Evolutionary conservation across 441 rosid genomes (phyloP).

Genomic region (Erysimum cheiri): DNA sequence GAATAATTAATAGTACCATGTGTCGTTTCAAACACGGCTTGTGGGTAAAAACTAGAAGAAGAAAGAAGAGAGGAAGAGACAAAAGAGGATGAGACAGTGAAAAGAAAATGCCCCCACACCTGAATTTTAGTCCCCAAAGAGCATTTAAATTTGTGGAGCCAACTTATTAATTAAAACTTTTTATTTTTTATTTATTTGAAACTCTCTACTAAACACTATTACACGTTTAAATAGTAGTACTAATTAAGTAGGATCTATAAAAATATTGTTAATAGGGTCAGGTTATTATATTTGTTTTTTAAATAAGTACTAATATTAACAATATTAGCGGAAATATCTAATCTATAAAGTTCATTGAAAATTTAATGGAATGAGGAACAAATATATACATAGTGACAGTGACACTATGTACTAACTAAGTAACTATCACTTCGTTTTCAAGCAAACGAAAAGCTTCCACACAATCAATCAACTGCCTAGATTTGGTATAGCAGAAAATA

Average conservation of each 20-base stretch:
- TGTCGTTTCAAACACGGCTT: not conserved
- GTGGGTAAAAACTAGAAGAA: constrained; percentile 6
- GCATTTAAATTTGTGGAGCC: not conserved
- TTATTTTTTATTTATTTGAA: not conserved
- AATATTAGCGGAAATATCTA: not conserved
- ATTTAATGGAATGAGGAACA: constrained; percentile 9
- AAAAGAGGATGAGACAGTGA: constrained; percentile 1
- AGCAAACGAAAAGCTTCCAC: constrained; percentile 34
- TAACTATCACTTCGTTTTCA: constrained; percentile 35
- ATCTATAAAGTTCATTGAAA: not conserved
- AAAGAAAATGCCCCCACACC: constrained; percentile 9
- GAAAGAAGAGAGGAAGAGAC: not conserved
- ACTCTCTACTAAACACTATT: not conserved
- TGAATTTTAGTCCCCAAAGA: not conserved
- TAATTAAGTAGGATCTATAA: not conserved
- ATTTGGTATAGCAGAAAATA: constrained; percentile 14
- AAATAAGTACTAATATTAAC: not conserved
- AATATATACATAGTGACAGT: constrained; percentile 11
- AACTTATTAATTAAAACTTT: not conserved
- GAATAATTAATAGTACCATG: not conserved
- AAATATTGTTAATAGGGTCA: not conserved
- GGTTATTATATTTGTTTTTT: not conserved
- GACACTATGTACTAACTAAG: constrained; percentile 27
- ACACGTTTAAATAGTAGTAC: not conserved
- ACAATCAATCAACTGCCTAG: constrained; percentile 33